Percentiles rank a stretch among this genome's conserved stretches.
Evolutionary conservation across 2,329 filamentous ascomycete species (phyloP).

Genomic region (Ampelomyces quisqualis): DNA sequence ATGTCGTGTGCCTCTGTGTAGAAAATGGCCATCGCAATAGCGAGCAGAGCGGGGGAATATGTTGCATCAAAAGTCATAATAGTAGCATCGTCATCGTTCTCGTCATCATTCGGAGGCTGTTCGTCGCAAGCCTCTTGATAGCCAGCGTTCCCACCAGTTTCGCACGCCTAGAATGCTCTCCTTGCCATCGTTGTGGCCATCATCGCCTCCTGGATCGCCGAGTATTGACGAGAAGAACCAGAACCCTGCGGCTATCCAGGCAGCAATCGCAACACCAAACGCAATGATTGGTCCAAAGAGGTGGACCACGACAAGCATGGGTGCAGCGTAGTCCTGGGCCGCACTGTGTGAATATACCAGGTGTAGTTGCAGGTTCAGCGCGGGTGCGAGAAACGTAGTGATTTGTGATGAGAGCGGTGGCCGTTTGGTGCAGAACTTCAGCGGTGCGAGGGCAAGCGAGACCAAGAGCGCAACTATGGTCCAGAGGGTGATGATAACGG

Average conservation of each 20-base stretch:
- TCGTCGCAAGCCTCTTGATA: constrained; percentile 45
- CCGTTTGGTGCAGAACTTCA: constrained; percentile 55
- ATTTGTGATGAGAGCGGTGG: constrained; percentile 53
- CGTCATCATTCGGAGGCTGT: too few relatives aligned
- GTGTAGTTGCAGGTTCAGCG: constrained; percentile 54
- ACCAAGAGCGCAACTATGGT: constrained; percentile 53
- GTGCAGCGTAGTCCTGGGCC: constrained; percentile 42
- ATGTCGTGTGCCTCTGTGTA: constrained; percentile 23
- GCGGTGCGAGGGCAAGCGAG: constrained; percentile 51
- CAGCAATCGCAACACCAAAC: constrained; percentile 56
- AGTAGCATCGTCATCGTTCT: constrained; percentile 2
- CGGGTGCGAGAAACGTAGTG: constrained; percentile 54
- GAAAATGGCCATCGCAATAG: constrained; percentile 12
- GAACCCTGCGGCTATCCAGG: constrained; percentile 62
- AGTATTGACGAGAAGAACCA: constrained; percentile 63
- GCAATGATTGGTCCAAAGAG: constrained; percentile 59
- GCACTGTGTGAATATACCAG: constrained; percentile 48
- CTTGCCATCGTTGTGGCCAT: constrained; percentile 61
- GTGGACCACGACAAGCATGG: constrained; percentile 55
- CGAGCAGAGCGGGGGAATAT: constrained; percentile 3
- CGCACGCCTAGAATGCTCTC: constrained; percentile 60
- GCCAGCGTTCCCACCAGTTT: constrained; percentile 62
- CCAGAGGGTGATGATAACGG: constrained; percentile 56
- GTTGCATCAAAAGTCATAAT: constrained; percentile 6
- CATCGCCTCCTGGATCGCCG: constrained; percentile 62